Base-by-base conservation (phyloP, 2,329 filamentous ascomycete genomes). In the Microdochium trichocladiopsis region DNA sequence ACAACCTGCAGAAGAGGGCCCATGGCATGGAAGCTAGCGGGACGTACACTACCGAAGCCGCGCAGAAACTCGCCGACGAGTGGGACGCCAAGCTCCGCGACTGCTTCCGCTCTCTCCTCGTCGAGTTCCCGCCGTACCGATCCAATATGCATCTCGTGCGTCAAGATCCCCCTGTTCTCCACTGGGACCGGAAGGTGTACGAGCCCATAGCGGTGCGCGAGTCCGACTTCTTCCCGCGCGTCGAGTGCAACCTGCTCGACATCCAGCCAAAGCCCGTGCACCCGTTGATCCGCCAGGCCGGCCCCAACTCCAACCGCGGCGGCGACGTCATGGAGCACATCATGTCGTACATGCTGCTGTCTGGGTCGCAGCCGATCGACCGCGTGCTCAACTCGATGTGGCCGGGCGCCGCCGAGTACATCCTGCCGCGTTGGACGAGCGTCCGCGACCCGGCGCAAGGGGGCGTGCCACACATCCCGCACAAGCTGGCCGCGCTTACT, bases 101-200 rank as follows among this genome's bases (percentile, higher is more conserved):
- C 6, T 11, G 25, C 2, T 14, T 53, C 1, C 48, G 50, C 3
- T 48, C 52, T 2, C 47, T 60, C 1, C 57, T 60, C 24, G 63
- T 63, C 28, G 68, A 73, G 51, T 74, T 74, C 59, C 53, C 62
- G 22, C 63, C 69, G 25, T 60, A 69, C 48, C 70, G 73, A 25
- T 83, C 88, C 59, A 82, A 84, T 61, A 64, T 75, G 47, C 77
- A 80, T 56, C 57, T 78, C 16, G 73, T 77, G 60, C 64, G 69
- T 49, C 72, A 77, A 65, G 59, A 73, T 0, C 72, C 76, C 1
- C 78, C 82, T 0, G 60, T 76, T 1, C 66, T 93, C 3, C 60
- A 74, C 24, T 92, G 85, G 82, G 90, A 95, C 66, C 76, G 79
- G 1, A 83, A 91, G 16, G 69, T 73, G 2, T 83, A 82, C 60